A percentile compares a stretch with the other conserved stretches of the same genome.
Conservation (phyloP, 1,139 yeast genomes). For the Sugiyamaella novakii region DNA sequence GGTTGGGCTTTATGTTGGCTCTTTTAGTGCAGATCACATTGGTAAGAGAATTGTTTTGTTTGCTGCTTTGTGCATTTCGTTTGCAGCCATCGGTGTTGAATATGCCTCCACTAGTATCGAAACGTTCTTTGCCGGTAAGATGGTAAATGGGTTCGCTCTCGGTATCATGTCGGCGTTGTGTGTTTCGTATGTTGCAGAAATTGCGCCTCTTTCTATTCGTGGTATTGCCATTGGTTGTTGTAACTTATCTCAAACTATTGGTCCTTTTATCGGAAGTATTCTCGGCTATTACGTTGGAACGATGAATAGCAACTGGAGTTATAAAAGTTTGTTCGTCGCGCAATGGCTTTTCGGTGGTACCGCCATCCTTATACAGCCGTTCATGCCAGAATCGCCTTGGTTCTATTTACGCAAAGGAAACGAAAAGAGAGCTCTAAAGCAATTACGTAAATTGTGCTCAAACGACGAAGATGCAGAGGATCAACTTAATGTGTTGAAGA, state of each 20-base stretch:
- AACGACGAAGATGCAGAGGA: too few species aligned
- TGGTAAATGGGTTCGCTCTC: too few species aligned
- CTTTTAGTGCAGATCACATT: constrained; percentile 31
- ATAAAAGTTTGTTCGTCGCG: constrained; percentile 39
- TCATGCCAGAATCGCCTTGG: constrained; percentile 59
- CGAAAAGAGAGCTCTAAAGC: constrained; percentile 49
- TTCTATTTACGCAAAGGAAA: constrained; percentile 49
- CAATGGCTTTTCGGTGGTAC: constrained; percentile 39
- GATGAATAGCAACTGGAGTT: constrained; percentile 37
- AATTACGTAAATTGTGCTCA: too few species aligned
- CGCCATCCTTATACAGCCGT: constrained; percentile 28
- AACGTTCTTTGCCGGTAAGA: too few species aligned
- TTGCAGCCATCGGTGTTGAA: constrained; percentile 38
- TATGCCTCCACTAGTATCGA: constrained; percentile 37
- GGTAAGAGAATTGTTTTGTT: constrained; percentile 27
- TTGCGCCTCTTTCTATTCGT: too few species aligned
- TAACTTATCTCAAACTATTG: too few species aligned
- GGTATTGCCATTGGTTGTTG: too few species aligned
- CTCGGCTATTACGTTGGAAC: constrained; percentile 31
- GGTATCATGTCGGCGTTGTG: too few species aligned
- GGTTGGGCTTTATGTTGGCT: constrained; percentile 32
- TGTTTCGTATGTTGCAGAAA: too few species aligned
- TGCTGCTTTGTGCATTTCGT: constrained; percentile 24
- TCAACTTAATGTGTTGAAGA: too few species aligned
- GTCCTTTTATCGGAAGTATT: too few species aligned